Conservation (phyloP, 2,329 filamentous ascomycete species). For the Scedosporium minutisporum region DNA sequence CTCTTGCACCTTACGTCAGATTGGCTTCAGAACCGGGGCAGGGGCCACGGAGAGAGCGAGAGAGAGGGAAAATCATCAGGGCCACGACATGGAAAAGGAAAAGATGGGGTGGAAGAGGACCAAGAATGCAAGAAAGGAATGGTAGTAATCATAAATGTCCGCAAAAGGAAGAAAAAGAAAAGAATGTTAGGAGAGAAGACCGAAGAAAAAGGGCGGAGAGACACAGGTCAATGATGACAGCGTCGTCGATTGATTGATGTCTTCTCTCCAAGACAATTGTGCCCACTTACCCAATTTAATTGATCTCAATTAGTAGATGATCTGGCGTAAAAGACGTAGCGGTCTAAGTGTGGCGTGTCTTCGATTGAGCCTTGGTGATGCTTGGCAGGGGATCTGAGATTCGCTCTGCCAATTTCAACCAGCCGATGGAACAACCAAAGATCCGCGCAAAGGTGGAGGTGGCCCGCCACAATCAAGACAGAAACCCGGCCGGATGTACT, state of each 20-base stretch:
- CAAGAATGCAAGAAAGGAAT: background rate
- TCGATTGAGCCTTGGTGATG: background rate
- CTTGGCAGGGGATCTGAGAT: constrained; percentile 3
- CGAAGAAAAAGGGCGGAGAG: background rate
- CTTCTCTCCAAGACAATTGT: background rate
- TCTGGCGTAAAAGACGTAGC: background rate
- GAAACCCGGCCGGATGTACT: background rate
- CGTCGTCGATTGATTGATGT: background rate
- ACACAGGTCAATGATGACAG: background rate
- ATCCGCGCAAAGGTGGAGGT: background rate
- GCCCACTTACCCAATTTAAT: constrained; percentile 1
- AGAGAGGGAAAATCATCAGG: background rate
- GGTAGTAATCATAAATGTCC: too few relatives aligned
- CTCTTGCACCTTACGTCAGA: background rate
- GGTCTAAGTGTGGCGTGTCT: background rate
- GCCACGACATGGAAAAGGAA: background rate
- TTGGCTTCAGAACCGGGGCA: background rate
- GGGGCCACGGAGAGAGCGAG: background rate
- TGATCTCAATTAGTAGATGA: background rate
- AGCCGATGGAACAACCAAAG: background rate
- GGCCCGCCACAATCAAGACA: background rate
- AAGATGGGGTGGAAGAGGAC: background rate
- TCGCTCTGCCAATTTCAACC: background rate
- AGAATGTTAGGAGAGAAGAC: background rate
- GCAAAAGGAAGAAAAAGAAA: background rate